Evolutionary conservation across 768 basidiomycete species (phyloP), one percentile per base, ranked within the genome.

Genomic region (Holtermanniella nyarrowii): DNA sequence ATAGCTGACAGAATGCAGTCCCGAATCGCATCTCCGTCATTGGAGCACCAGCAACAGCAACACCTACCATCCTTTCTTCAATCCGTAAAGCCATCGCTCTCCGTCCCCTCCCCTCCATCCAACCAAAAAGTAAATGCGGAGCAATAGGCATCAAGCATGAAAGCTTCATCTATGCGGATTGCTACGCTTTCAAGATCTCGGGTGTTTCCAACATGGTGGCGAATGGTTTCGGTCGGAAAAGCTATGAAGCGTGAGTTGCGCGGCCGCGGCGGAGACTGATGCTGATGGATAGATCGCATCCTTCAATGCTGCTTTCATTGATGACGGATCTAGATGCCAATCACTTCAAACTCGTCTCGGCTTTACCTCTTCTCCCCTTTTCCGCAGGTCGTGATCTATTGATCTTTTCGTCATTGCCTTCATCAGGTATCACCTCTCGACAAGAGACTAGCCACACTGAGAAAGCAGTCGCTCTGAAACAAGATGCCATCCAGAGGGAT

Each of bases 21-120:
- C 54, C 61, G 2, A 63, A 68, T 43, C 51, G 63, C 12, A 50
- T 68, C n/a, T 68, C 66, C 10, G 50, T 68, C 41, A 61, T 68
- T 47, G 65, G 59, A 4, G 48, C 66, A 3, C 66, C 66, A 23
- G 49, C 61, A 0, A 65, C 58, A 51, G 46, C 49, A 1, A 68
- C 63, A 0, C 66, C 66, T 1, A 59, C 55, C 10, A 49, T 68
- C 52, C 57, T 65, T 22, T 57, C 61, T 5, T 56, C 63, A 13
- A 42, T 68, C 12, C 54, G 66, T 10, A 43, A 55, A 23, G 59
- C 66, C 5, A 63, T 68, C 26, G 42, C 52, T 39, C 55, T 4
- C 46, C 46, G 14, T 18, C 7, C 13, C 50, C 50, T 37, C 39
- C 56, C 12, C 18, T 44, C 25, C 11, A 18, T 21, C n/a, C 47